Percentiles rank a stretch among this genome's conserved stretches.
Conservation (phyloP, 441 rosid genomes). For the Populus hybrid region DNA sequence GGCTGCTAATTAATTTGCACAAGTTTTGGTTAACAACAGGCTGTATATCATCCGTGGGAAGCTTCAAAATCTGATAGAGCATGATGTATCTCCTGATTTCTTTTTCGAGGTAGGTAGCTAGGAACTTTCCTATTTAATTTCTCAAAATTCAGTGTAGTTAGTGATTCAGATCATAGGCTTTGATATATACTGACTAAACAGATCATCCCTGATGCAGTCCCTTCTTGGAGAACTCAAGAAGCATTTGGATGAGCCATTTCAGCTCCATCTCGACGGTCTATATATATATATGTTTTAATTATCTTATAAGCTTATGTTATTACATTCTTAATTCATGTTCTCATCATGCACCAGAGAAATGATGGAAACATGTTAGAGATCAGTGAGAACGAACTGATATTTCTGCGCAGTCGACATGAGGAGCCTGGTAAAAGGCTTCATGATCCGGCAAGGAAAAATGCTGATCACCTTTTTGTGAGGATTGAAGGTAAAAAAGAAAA, state of each 20-base stretch:
- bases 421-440: conserved; percentile 21
- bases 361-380: conserved; percentile 22
- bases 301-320: too few species aligned
- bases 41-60: conserved; percentile 50
- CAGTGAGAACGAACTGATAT: conserved; percentile 12
- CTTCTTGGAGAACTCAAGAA: conserved; percentile 45
- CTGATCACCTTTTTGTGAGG: conserved; percentile 30
- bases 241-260: conserved; percentile 32
- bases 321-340: neutral
- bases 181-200: neutral
- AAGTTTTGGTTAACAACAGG: conserved; percentile 25
- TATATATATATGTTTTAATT: neutral
- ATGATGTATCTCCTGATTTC: conserved; percentile 46
- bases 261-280: conserved; percentile 27
- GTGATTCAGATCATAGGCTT: neutral
- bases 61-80: conserved; percentile 56
- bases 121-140: neutral
- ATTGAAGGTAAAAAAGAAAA: conserved; percentile 45
- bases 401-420: conserved; percentile 14
- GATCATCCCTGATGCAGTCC: conserved; percentile 26
- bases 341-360: conserved; percentile 15
- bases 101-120: conserved; percentile 33
- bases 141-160: neutral
- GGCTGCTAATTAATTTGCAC: neutral
- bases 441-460: conserved; percentile 25